Base-by-base conservation (phyloP, 352 stramenopile genomes). In the Pythium utonaiense region DNA sequence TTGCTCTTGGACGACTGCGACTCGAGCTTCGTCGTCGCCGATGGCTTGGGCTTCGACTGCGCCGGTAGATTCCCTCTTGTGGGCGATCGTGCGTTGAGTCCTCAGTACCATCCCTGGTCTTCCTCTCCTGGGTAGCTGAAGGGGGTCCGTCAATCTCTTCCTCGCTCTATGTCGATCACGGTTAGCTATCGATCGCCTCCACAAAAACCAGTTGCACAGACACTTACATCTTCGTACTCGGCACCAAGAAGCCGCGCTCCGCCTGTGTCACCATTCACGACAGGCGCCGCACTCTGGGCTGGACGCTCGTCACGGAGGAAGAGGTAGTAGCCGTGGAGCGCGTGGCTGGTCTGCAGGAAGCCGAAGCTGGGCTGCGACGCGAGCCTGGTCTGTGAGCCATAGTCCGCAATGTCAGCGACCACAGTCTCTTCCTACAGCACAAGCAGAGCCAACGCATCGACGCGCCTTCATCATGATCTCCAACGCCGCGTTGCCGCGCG, bases 391-490 rank as follows among this genome's bases (percentile, higher is more conserved):
- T 64, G 19, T 10, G 10, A 3, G 21, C n/a, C 30, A 10, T 34
- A 47, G 30, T 42, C 19, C 1, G 21, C 27, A 1, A 3, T 3
- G 19, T 3, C 0, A 47, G 22, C n/a, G n/a, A n/a, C n/a, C n/a
- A n/a, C n/a, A n/a, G n/a, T n/a, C n/a, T n/a, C n/a, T n/a, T n/a
- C n/a, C n/a, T n/a, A n/a, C n/a, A n/a, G n/a, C n/a, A 21, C n/a
- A 33, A 21, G 6, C 3, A 38, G 12, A 9, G 8, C 17, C 16
- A 19, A 8, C 12, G 9, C 21, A 10, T 12, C 13, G 10, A 25
- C n/a, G 24, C 27, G 53, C 57, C 48, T 57, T 64, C 48, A 64
- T 64, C 47, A 64, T 44, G 27, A 64, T 52, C 28, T 64, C 57
- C 25, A 64, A 21, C 19, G 57, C 57, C 3, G 24, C 42, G 28